Percentiles rank a stretch among this genome's conserved stretches.
Conservation (phyloP, 2,329 filamentous ascomycete genomes). For the Triangularia setosa region DNA sequence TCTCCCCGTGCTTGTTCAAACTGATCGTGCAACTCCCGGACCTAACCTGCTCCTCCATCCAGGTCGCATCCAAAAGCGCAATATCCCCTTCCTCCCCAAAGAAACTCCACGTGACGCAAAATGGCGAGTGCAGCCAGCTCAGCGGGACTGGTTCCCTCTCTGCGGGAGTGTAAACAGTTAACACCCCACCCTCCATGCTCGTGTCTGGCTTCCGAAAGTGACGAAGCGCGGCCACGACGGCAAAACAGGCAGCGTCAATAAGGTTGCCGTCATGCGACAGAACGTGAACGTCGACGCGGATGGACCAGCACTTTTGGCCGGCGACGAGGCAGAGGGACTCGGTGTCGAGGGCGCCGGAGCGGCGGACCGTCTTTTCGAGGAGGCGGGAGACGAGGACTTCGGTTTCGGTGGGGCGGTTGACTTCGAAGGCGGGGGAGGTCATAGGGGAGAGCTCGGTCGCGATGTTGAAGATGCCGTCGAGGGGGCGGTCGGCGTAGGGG, state of each 20-base stretch:
- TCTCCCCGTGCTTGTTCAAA: slow-evolving; percentile 83
- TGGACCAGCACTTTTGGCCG: slow-evolving; percentile 83
- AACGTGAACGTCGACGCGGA: slow-evolving; percentile 88
- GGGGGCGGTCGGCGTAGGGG: slow-evolving; percentile 82
- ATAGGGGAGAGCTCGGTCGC: slow-evolving; percentile 87
- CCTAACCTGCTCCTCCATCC: slow-evolving; percentile 72
- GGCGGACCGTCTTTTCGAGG: slow-evolving; percentile 89
- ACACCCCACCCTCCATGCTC: slow-evolving; percentile 74
- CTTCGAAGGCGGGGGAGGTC: slow-evolving; percentile 85
- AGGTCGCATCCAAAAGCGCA: slow-evolving; percentile 66
- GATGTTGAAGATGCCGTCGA: slow-evolving; percentile 94
- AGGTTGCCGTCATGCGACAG: slow-evolving; percentile 88
- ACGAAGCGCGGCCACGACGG: slow-evolving; percentile 79
- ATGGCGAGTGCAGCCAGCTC: slow-evolving; percentile 85
- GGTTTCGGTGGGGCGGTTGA: slow-evolving; percentile 75
- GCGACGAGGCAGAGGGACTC: slow-evolving; percentile 93
- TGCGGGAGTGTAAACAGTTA: slow-evolving; percentile 77
- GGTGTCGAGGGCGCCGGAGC: slow-evolving; percentile 87
- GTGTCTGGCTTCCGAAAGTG: slow-evolving; percentile 92
- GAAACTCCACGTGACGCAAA: slow-evolving; percentile 86
- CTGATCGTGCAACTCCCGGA: slow-evolving; percentile 75
- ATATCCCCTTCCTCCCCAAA: slow-evolving; percentile 70
- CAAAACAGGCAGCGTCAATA: slow-evolving; percentile 80
- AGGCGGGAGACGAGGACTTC: slow-evolving; percentile 83
- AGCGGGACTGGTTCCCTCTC: slow-evolving; percentile 89